Percentiles rank a stretch among this genome's conserved stretches.
phyloP scores from a whole-genome alignment of 805 yeast genomes.

The Ogataea pignaliae region DNA sequence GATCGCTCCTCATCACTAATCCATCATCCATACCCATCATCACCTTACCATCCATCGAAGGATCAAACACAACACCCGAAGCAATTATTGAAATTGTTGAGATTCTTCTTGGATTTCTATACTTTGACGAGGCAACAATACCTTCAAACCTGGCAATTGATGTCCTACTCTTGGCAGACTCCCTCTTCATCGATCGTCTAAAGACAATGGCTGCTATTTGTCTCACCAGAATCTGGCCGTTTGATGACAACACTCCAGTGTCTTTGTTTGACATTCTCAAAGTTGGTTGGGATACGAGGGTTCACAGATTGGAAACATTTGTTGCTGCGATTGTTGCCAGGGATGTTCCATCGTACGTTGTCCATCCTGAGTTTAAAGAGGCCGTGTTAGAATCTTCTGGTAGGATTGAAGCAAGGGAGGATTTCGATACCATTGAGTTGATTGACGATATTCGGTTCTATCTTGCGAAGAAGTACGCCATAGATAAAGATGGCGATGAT shows the following conservation, averaged over 20 bases:
- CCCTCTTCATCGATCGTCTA: slow-evolving; percentile 54
- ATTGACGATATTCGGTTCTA: slow-evolving; percentile 74
- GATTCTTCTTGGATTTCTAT: slow-evolving; percentile 48
- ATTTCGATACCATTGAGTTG: slow-evolving; percentile 75
- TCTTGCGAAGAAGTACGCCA: slow-evolving; percentile 36
- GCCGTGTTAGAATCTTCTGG: slow-evolving; percentile 33
- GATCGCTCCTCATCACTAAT: slow-evolving; percentile 3
- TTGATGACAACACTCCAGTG: slow-evolving; percentile 19
- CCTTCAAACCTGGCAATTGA: slow-evolving; percentile 50
- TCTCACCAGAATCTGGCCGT: slow-evolving; percentile 30
- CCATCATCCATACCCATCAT: slow-evolving; percentile 20
- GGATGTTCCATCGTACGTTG: slow-evolving; percentile 36
- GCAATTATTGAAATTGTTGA: slow-evolving; percentile 27
- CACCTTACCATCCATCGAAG: slow-evolving; percentile 12
- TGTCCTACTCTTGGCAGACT: slow-evolving; percentile 55
- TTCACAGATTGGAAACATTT: slow-evolving; percentile 60
- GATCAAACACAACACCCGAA: slow-evolving; percentile 5
- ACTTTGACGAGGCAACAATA: slow-evolving; percentile 54
- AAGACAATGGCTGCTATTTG: slow-evolving; percentile 59
- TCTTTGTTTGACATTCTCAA: slow-evolving; percentile 53
- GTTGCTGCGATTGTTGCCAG: slow-evolving; percentile 57
- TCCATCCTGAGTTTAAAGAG: slow-evolving; percentile 35
- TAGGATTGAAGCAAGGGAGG: slow-evolving; percentile 58
- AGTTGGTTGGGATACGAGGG: slow-evolving; percentile 63
- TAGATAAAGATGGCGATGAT: slow-evolving; percentile 23